A percentile compares a stretch with the other conserved stretches of the same genome.
phyloP scores from a whole-genome alignment of 192 early-diverging fungal species.

The Backusella westeae region DNA sequence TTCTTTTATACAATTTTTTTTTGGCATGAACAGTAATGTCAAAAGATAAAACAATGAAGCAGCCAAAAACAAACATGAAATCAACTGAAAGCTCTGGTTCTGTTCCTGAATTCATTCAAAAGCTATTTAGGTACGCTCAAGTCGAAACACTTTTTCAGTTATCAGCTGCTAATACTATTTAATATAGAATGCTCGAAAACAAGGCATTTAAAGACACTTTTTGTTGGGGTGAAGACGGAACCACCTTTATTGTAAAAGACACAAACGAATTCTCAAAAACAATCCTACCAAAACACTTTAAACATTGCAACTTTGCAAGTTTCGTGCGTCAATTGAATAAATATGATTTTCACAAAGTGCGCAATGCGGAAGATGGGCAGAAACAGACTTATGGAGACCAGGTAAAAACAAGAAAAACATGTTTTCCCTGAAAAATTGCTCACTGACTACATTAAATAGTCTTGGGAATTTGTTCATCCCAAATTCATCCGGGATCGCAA shows the following conservation, averaged over 20 bases:
- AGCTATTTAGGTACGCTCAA: constrained; percentile 19
- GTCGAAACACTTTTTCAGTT: neutral
- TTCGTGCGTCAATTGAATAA: constrained; percentile 80
- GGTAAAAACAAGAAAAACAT: constrained; percentile 27
- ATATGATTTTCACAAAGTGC: constrained; percentile 78
- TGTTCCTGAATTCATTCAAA: constrained; percentile 31
- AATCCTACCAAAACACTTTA: constrained; percentile 67
- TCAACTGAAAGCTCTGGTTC: constrained; percentile 7
- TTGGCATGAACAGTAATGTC: constrained; percentile 9
- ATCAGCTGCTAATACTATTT: neutral
- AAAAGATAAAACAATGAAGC: neutral
- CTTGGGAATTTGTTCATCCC: constrained; percentile 71
- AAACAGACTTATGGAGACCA: constrained; percentile 50
- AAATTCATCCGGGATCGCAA: constrained; percentile 57
- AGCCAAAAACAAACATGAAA: neutral
- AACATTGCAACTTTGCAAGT: constrained; percentile 69
- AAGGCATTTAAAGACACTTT: constrained; percentile 53
- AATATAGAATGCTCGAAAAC: constrained; percentile 67
- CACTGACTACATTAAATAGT: constrained; percentile 25
- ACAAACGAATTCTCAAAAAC: constrained; percentile 65
- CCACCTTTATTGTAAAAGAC: constrained; percentile 71
- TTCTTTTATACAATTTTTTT: neutral
- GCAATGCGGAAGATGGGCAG: constrained; percentile 47
- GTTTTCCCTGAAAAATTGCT: neutral
- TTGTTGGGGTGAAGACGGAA: constrained; percentile 60